phyloP scores from a whole-genome alignment of 225 moss, liverwort and hornwort species.

The Anthoceros angustus region DNA sequence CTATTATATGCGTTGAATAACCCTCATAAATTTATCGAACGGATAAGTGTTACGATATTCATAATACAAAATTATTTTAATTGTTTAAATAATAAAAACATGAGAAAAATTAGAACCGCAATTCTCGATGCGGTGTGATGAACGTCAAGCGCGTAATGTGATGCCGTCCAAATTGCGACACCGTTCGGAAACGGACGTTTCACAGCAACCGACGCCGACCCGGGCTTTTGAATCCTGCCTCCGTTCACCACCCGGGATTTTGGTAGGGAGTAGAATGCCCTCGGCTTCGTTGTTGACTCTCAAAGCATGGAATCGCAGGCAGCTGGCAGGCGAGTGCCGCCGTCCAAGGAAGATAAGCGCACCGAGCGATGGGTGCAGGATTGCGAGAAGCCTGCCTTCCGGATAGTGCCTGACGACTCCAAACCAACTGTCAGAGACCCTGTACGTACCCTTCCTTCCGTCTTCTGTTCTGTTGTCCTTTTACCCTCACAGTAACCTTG shows the following conservation, averaged over 20 bases:
- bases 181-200: too few relatives aligned
- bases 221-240: not conserved
- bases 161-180: too few relatives aligned
- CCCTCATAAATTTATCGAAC: too few relatives aligned
- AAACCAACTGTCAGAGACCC: not conserved
- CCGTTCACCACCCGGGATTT: not conserved
- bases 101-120: too few relatives aligned
- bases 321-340: not conserved
- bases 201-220: not conserved
- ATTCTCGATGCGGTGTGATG: too few relatives aligned
- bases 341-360: not conserved
- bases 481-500: not conserved
- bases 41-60: too few relatives aligned
- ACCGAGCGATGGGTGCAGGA: not conserved
- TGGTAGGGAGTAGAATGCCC: not conserved
- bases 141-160: too few relatives aligned
- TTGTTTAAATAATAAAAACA: too few relatives aligned
- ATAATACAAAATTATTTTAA: too few relatives aligned
- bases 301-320: not conserved
- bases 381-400: conserved; percentile 1
- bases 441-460: not conserved
- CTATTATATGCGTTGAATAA: too few relatives aligned
- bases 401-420: conserved; percentile 1
- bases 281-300: not conserved
- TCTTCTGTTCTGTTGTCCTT: not conserved